phyloP scores from a whole-genome alignment of 1,284 basidiomycete genomes.

The Austroboletus rostrupii region DNA sequence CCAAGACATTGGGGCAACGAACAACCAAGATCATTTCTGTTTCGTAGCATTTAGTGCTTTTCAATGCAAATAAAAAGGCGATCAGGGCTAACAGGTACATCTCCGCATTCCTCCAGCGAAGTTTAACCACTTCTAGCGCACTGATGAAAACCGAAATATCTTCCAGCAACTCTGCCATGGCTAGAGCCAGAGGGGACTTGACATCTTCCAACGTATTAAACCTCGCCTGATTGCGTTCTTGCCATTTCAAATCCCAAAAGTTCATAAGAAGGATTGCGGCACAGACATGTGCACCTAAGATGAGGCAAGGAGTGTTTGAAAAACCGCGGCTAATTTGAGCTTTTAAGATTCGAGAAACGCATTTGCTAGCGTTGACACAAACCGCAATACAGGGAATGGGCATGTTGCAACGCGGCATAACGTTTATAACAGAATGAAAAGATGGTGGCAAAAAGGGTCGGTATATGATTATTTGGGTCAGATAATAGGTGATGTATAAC shows the following conservation, averaged over 20 bases:
- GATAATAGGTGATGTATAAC: conserved; percentile 67
- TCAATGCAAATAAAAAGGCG: not conserved
- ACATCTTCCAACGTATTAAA: conserved; percentile 34
- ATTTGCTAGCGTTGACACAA: conserved; percentile 63
- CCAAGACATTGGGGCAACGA: conserved; percentile 28
- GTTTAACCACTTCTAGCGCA: conserved; percentile 37
- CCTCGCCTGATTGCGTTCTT: conserved; percentile 34
- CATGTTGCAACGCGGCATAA: conserved; percentile 26
- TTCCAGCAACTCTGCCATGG: conserved; percentile 39
- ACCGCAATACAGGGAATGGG: conserved; percentile 55
- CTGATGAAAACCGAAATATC: conserved; percentile 39
- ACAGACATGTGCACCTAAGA: conserved; percentile 41
- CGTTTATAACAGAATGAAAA: conserved; percentile 21
- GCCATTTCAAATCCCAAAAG: conserved; percentile 48
- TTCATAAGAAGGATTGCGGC: conserved; percentile 44
- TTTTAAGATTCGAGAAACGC: conserved; percentile 61
- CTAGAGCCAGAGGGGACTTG: conserved; percentile 37
- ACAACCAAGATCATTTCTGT: conserved; percentile 26
- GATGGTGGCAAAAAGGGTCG: conserved; percentile 65
- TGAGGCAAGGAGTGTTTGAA: conserved; percentile 37
- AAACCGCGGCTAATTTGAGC: conserved; percentile 41
- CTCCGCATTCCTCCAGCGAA: conserved; percentile 43
- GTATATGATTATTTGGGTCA: conserved; percentile 69
- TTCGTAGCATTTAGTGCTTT: conserved; percentile 5
- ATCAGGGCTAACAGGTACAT: conserved; percentile 40